Base-by-base conservation (phyloP, 2,329 filamentous ascomycete genomes). In the Trichoderma sp. region DNA sequence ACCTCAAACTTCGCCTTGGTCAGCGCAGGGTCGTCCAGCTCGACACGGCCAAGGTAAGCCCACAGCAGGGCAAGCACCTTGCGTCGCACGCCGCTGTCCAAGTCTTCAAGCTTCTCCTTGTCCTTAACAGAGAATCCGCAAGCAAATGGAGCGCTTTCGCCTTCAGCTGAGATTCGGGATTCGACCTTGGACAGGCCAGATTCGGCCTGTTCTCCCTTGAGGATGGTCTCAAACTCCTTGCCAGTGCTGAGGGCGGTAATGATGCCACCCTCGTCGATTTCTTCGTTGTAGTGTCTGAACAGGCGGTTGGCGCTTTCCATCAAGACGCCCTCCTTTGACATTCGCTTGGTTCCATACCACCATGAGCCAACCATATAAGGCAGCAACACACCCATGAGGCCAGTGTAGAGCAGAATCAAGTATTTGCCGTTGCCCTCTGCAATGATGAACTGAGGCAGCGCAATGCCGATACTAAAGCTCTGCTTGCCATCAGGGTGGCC, bases 401-500 rank as follows among this genome's bases (percentile, higher is more conserved):
- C 80, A 42, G 93, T 94, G 78, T 99, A 99, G 71, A 97, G 86
- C 67, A 97, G 84, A 69, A 99, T 84, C 64, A 99, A 91, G 76
- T 96, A 98, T 83, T 97, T 98, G 72, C 94, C 94, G 78, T 95
- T 96, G 66, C 94, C 94, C 72, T 97, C 93, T 15, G 92, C 91
- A 66, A 99, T 87, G 74, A 99, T 93, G 80, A 95, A 92, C 78
- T 95, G 91, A 54, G 95, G 95, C 54, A 99, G 86, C 54, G 94
- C 95, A 72, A 99, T 99, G 71, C 95, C 94, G 76, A 99, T 98
- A 81, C 93, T 97, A 80, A 94, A 95, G 78, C 93, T 94, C 82
- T 99, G 95, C 85, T 97, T 98, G 77, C 95, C 95, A 78, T 99
- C 95, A 7, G 95, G 95, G 79, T 99, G 93, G 67, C 95, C 95